Conservation (phyloP, 169 alveolate genomes). For the Eimeria zaria region DNA sequence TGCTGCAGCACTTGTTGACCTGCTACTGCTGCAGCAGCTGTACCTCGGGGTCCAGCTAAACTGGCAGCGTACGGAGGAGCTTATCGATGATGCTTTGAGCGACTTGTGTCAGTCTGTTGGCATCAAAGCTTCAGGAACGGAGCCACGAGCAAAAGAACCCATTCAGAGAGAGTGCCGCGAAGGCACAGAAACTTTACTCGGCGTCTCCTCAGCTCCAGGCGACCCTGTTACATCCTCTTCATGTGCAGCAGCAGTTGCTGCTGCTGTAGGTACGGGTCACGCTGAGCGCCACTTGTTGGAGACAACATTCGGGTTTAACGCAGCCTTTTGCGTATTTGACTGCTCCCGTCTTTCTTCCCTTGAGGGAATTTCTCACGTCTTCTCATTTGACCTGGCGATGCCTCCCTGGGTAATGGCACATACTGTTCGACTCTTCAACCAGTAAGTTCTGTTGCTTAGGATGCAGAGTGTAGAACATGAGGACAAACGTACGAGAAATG, state of each 20-base stretch:
- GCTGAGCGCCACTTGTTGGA: slow-evolving; percentile 38
- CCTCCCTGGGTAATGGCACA: slow-evolving; percentile 86
- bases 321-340: slow-evolving; percentile 84
- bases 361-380: slow-evolving; percentile 86
- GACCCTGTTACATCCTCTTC: not conserved
- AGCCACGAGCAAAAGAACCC: not conserved
- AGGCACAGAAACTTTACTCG: not conserved
- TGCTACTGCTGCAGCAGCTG: slow-evolving; percentile 68
- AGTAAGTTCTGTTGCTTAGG: not conserved
- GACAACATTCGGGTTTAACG: slow-evolving; percentile 59
- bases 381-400: slow-evolving; percentile 89
- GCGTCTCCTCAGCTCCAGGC: not conserved
- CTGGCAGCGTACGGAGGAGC: slow-evolving; percentile 17
- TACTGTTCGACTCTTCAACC: slow-evolving; percentile 85
- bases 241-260: not conserved
- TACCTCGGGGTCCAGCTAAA: slow-evolving; percentile 22
- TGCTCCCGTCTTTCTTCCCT: slow-evolving; percentile 84
- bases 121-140: not conserved
- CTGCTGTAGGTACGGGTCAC: slow-evolving; percentile 18
- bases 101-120: not conserved
- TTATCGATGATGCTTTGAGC: not conserved
- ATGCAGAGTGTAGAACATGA: not conserved
- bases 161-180: not conserved
- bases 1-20: slow-evolving; percentile 56
- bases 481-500: not conserved